Percentiles rank a stretch among this genome's conserved stretches.
Evolutionary conservation across 192 early-diverging fungal genomes (phyloP).

Genomic region (Rhizophlyctis rosea): DNA sequence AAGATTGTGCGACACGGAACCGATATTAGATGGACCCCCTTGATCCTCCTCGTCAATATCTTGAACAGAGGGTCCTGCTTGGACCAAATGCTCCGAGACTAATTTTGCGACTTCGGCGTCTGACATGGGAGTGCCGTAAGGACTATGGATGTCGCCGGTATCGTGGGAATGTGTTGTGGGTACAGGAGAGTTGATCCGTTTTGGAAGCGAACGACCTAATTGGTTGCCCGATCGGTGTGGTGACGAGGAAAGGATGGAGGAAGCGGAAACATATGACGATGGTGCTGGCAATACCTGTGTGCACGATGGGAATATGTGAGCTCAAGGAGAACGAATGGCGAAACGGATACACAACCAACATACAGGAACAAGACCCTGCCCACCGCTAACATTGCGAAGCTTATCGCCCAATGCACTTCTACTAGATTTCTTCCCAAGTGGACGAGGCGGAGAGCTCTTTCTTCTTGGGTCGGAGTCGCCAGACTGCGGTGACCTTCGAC

Average conservation of each 20-base stretch:
- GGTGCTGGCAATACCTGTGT: background rate
- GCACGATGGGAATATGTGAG: background rate
- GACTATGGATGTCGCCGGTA: no score
- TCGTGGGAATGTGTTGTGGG: background rate
- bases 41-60: background rate
- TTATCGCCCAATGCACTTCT: background rate
- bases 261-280: background rate
- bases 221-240: no score
- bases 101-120: slow-evolving; percentile 23
- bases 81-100: slow-evolving; percentile 35
- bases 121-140: slow-evolving; percentile 2
- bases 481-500: no score
- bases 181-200: background rate
- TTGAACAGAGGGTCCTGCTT: slow-evolving; percentile 14
- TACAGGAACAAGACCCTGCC: background rate
- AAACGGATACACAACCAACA: background rate
- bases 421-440: background rate
- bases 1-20: slow-evolving; percentile 35
- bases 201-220: background rate
- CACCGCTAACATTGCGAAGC: background rate
- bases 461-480: no score
- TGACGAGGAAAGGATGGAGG: background rate
- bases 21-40: slow-evolving; percentile 16
- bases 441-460: background rate
- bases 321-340: background rate